These are phyloP conservation scores for Dothidotthia symphoricarpi DNA, from an alignment of 2,329 filamentous ascomycete genomes.

Conservation along the genomic window DNA sequence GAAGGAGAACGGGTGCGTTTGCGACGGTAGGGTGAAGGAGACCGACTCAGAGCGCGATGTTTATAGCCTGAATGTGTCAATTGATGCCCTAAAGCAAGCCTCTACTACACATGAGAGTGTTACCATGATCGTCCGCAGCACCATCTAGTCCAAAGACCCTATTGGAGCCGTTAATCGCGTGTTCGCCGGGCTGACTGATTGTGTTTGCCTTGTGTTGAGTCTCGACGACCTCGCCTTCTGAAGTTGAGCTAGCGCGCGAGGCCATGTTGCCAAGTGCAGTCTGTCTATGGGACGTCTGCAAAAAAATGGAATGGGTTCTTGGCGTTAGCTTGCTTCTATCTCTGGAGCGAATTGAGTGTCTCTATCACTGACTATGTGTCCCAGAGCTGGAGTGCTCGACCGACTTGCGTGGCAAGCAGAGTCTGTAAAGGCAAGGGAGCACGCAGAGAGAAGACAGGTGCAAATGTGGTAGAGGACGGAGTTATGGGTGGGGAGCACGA, in stretches of 20 bases:
- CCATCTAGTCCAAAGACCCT: constrained; percentile 34
- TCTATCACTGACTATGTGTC: constrained; percentile 41
- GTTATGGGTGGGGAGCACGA: constrained; percentile 6
- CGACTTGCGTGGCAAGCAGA: constrained; percentile 22
- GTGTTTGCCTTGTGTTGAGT: constrained; percentile 38
- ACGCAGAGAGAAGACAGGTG: constrained; percentile 29
- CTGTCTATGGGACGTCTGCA: constrained; percentile 10
- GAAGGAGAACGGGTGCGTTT: constrained; percentile 27
- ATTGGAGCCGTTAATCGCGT: constrained; percentile 36
- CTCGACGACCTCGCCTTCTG: constrained; percentile 32
- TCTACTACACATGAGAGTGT: not conserved
- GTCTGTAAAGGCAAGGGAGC: constrained; percentile 24
- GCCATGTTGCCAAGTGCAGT: constrained; percentile 17
- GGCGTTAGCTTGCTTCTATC: constrained; percentile 36
- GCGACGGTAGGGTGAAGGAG: constrained; percentile 32
- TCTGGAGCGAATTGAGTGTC: constrained; percentile 26
- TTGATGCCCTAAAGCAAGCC: not conserved
- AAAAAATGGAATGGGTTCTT: constrained; percentile 13
- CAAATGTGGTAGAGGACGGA: constrained; percentile 16
- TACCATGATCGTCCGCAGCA: constrained; percentile 25
- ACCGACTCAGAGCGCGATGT: constrained; percentile 29
- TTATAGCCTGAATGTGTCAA: constrained; percentile 11
- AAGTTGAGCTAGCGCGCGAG: constrained; percentile 29
- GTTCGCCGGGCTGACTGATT: constrained; percentile 26
- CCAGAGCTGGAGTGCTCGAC: constrained; percentile 24